These are phyloP conservation scores for Telopea speciosissima DNA, from an alignment of 177 flowering plant species.

Conservation along the genomic window DNA sequence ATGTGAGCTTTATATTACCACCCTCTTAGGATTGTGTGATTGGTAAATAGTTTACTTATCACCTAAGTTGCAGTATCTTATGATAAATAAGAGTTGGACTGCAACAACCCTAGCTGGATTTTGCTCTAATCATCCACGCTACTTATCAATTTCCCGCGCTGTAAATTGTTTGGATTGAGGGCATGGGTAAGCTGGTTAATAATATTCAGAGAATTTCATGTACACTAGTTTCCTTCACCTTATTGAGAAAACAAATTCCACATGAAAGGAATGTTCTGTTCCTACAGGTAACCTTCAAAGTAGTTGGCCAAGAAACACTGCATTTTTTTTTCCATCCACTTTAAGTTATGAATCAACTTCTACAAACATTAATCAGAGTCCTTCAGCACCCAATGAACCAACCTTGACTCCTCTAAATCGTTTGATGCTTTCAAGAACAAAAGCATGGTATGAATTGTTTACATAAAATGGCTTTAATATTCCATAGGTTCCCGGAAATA, in stretches of 20 bases:
- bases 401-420: too few species aligned
- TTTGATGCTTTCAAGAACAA: slow-evolving; percentile 22
- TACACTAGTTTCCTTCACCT: not conserved
- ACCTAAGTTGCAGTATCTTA: too few species aligned
- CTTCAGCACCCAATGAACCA: not conserved
- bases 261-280: slow-evolving; percentile 2
- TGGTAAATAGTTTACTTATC: too few species aligned
- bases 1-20: too few species aligned
- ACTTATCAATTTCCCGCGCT: not conserved
- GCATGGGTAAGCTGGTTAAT: not conserved
- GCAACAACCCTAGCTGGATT: too few species aligned
- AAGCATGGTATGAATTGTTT: slow-evolving; percentile 41
- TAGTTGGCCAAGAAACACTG: slow-evolving; percentile 37
- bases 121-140: too few species aligned
- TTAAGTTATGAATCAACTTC: slow-evolving; percentile 9
- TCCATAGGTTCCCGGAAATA: slow-evolving; percentile 12
- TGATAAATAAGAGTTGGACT: too few species aligned
- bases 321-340: slow-evolving; percentile 10
- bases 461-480: slow-evolving; percentile 17
- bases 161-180: not conserved
- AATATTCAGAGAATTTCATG: not conserved
- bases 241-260: slow-evolving; percentile 1
- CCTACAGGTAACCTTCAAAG: not conserved
- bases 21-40: too few species aligned
- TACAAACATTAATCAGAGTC: not conserved